Evolutionary conservation across 23 red algal species (phyloP).

Genomic region (Gracilaria gracilis): DNA sequence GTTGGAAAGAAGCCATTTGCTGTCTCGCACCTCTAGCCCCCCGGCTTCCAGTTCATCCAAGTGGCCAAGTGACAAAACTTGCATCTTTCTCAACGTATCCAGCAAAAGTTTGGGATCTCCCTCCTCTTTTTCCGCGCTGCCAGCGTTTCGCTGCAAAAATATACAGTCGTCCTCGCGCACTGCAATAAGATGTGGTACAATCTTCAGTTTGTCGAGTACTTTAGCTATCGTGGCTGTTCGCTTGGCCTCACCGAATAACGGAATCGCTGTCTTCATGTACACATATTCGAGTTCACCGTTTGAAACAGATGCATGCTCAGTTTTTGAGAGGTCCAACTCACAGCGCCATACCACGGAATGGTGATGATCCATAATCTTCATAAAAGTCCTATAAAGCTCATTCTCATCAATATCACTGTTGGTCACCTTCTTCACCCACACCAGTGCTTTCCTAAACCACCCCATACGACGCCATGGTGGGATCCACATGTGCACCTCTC

Average conservation of each 20-base stretch:
- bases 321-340: not conserved
- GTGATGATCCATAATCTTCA: slow-evolving; percentile 14
- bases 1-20: slow-evolving; percentile 7
- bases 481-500: not conserved
- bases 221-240: slow-evolving; percentile 2
- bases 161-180: not conserved
- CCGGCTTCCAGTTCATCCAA: not conserved
- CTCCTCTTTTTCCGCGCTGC: not conserved
- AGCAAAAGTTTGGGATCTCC: not conserved
- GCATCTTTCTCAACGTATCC: slow-evolving; percentile 6
- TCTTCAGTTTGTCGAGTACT: not conserved
- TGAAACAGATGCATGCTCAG: not conserved
- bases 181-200: slow-evolving; percentile 9
- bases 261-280: slow-evolving; percentile 1
- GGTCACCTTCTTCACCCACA: not conserved
- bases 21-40: slow-evolving; percentile 4
- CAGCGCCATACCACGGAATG: not conserved
- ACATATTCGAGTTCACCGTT: not conserved
- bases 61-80: not conserved
- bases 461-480: not conserved
- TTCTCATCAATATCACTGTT: not conserved
- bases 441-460: not conserved
- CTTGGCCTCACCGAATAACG: not conserved
- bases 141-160: not conserved
- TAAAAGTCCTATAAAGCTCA: not conserved